A percentile compares a stretch with the other conserved stretches of the same genome.
Conservation (phyloP, 208 protist species). For the Phytomonas francai region DNA sequence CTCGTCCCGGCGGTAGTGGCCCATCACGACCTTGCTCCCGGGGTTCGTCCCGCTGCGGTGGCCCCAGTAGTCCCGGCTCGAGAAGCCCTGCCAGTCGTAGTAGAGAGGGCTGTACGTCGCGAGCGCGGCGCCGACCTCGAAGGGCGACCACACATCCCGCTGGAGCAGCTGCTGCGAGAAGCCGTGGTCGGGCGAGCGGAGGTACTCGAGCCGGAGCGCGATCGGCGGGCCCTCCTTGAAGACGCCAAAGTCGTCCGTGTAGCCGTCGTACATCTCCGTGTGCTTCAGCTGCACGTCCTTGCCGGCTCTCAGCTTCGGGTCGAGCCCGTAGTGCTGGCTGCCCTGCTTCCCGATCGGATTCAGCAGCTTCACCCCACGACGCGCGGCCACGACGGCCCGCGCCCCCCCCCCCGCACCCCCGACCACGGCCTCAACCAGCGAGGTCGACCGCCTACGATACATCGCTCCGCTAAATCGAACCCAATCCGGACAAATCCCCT, state of each 20-base stretch:
- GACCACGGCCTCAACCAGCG: no score
- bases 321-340: constrained; percentile 79
- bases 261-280: constrained; percentile 91
- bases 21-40: constrained; percentile 72
- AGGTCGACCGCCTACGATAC: no score
- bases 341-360: constrained; percentile 80
- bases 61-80: constrained; percentile 83
- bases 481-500: neutral
- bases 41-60: constrained; percentile 86
- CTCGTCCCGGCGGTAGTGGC: constrained; percentile 84
- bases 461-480: neutral
- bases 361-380: constrained; percentile 59
- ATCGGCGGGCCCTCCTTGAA: constrained; percentile 88
- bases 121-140: constrained; percentile 82
- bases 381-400: no score
- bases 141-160: constrained; percentile 89
- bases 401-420: neutral
- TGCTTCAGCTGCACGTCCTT: constrained; percentile 85
- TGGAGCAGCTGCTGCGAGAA: constrained; percentile 77
- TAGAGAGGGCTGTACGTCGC: constrained; percentile 87
- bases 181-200: constrained; percentile 81
- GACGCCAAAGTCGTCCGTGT: constrained; percentile 90
- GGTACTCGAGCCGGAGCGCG: constrained; percentile 83
- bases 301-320: constrained; percentile 80
- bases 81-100: constrained; percentile 86